Conservation (phyloP, 345 rosid species). For the Sonneratia caseolaris region DNA sequence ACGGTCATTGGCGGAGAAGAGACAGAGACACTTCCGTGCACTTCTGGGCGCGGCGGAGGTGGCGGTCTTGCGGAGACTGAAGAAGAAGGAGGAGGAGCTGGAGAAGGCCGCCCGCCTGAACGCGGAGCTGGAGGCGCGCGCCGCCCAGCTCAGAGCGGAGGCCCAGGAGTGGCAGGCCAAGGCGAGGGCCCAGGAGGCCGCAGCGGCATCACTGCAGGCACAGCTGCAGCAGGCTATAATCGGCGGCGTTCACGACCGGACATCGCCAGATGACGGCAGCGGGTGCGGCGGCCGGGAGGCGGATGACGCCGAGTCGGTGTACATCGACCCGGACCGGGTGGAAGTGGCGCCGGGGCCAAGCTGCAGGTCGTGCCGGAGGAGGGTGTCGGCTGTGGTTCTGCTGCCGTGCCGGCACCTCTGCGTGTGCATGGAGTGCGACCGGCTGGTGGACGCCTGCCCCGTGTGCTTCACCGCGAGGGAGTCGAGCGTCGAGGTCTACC, state of each 20-base stretch:
- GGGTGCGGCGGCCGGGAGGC: slow-evolving; percentile 26
- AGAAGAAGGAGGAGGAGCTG: slow-evolving; percentile 61
- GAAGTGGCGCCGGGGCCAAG: slow-evolving; percentile 27
- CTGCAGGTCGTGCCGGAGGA: slow-evolving; percentile 48
- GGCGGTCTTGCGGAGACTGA: slow-evolving; percentile 38
- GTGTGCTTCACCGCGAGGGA: slow-evolving; percentile 51
- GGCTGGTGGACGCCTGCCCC: slow-evolving; percentile 57
- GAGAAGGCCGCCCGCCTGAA: slow-evolving; percentile 69
- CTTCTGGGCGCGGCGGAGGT: slow-evolving; percentile 69
- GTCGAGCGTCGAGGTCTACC: slow-evolving; percentile 71
- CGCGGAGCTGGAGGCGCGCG: slow-evolving; percentile 76
- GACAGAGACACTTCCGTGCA: slow-evolving; percentile 63
- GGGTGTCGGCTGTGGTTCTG: slow-evolving; percentile 61
- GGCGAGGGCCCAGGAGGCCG: slow-evolving; percentile 68
- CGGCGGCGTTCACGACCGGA: slow-evolving; percentile 18
- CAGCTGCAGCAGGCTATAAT: slow-evolving; percentile 60
- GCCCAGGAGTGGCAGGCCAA: slow-evolving; percentile 81
- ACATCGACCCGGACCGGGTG: slow-evolving; percentile 62
- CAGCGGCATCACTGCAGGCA: slow-evolving; percentile 70
- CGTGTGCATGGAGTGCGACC: slow-evolving; percentile 63
- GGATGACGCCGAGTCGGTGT: slow-evolving; percentile 87
- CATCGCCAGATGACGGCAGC: slow-evolving; percentile 11
- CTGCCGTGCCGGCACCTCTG: slow-evolving; percentile 92
- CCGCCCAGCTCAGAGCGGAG: slow-evolving; percentile 65
- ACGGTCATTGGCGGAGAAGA: slow-evolving; percentile 61